Evolutionary conservation across 2,329 filamentous ascomycete genomes (phyloP).

Genomic region (Graphiopsis chlorocephala): DNA sequence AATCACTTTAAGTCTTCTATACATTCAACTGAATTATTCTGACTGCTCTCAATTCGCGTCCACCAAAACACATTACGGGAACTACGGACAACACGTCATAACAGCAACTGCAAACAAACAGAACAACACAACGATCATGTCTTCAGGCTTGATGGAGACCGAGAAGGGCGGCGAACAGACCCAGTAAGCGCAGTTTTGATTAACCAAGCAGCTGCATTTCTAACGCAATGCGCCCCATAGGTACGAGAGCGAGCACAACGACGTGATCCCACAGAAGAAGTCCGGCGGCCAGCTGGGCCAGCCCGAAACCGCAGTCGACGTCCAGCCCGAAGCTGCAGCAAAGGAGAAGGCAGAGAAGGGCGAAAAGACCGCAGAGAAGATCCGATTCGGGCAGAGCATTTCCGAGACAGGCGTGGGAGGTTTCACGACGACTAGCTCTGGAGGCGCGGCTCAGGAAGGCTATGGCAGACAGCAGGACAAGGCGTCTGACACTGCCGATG

Average conservation of each 20-base stretch:
- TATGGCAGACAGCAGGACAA: conserved; percentile 28
- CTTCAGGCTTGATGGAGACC: conserved; percentile 57
- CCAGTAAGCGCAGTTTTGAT: conserved; percentile 43
- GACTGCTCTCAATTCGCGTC: background rate
- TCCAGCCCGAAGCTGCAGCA: conserved; percentile 31
- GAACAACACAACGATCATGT: conserved; percentile 40
- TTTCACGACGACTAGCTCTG: conserved; percentile 44
- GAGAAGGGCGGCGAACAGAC: conserved; percentile 59
- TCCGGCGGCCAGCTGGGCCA: conserved; percentile 55
- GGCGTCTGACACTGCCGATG: conserved; percentile 31
- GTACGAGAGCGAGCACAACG: conserved; percentile 58
- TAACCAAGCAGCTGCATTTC: background rate
- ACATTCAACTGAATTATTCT: background rate
- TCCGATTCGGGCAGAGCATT: conserved; percentile 56
- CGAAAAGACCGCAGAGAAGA: conserved; percentile 50
- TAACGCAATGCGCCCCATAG: conserved; percentile 31
- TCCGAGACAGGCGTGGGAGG: conserved; percentile 56
- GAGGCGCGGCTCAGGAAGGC: conserved; percentile 38
- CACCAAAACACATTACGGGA: background rate
- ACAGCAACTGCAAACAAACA: background rate
- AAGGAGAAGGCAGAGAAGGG: conserved; percentile 38
- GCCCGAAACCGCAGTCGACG: conserved; percentile 34
- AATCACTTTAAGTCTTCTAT: background rate
- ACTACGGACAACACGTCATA: background rate
- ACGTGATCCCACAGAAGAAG: conserved; percentile 51